Evolutionary conservation across 306 rosid species (phyloP), one percentile per base, ranked within the genome.

Genomic region (Adenanthera pavonina): DNA sequence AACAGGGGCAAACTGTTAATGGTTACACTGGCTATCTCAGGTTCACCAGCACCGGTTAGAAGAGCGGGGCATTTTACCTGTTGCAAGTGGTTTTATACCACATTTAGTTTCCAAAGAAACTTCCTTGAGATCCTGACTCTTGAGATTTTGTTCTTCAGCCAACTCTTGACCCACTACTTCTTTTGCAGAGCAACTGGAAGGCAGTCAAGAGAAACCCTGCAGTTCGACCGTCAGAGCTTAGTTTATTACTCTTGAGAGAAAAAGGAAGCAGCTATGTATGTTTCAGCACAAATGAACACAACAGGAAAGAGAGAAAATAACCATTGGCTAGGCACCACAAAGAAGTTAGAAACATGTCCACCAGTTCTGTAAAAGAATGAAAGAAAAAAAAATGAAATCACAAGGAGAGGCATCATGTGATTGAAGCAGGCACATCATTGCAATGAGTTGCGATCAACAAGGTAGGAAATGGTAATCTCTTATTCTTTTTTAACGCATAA

Each of bases 61-160:
- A 73, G 73, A 19, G 36, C 71, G 20, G 51, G 61, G 61, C 82
- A 75, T 5, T 57, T 43, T 60, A 81, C 83, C 86, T 86, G 88
- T 82, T 78, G 79, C 65, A 85, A 83, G 76, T 59, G 60, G 60
- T 52, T 34, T 10, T 6, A 40, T 72, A 76, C 75, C 15, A 72
- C 46, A 36, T 41, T 36, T 7, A 17, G 66, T 49, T 71, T 53
- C 30, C 72, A 44, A 74, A 14, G 48, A 67, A 8, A 25, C 16
- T 79, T 51, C 44, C 34, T 67, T n/a, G 2, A 47, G 59, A 72
- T 41, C 78, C 52, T 17, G 53, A 69, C 19, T 3, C 20, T 47
- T 46, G 49, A 19, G 43, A 67, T 44, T 65, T 43, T 49, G 19
- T 72, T 17, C 69, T 69, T 61, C 47, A 57, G 49, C 75, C 54